phyloP scores from a whole-genome alignment of 164 flowering plant species.

The Sextonia rubra region DNA sequence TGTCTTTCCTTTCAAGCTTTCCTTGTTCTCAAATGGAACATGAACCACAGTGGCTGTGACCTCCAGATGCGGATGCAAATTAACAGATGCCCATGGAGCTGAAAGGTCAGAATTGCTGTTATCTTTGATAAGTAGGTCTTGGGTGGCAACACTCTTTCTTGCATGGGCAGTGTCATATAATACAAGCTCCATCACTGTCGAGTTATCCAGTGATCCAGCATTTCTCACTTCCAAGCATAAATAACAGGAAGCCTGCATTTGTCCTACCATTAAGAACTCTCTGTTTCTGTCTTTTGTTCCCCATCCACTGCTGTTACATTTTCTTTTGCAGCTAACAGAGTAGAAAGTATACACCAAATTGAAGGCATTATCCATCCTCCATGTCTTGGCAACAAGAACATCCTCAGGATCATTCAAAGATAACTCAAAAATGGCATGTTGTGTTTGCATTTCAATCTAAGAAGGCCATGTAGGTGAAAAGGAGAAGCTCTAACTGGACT shows the following conservation, averaged over 20 bases:
- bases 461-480: slow-evolving; percentile 64
- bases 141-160: slow-evolving; percentile 29
- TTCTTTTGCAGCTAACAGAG: slow-evolving; percentile 39
- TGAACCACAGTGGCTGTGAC: slow-evolving; percentile 68
- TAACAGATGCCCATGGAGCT: slow-evolving; percentile 40
- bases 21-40: slow-evolving; percentile 60
- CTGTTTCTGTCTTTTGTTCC: slow-evolving; percentile 21
- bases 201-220: slow-evolving; percentile 39
- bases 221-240: slow-evolving; percentile 49
- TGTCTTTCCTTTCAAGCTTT: slow-evolving; percentile 46
- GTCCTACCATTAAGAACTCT: slow-evolving; percentile 63
- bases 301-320: slow-evolving; percentile 24
- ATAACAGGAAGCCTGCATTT: slow-evolving; percentile 79
- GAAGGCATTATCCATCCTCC: slow-evolving; percentile 52
- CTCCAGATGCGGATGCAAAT: slow-evolving; percentile 63
- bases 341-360: slow-evolving; percentile 88
- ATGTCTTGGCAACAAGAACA: slow-evolving; percentile 56
- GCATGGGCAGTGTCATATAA: slow-evolving; percentile 64
- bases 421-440: slow-evolving; percentile 70
- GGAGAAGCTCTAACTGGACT: slow-evolving; percentile 43
- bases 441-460: slow-evolving; percentile 53
- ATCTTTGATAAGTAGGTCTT: slow-evolving; percentile 18
- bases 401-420: slow-evolving; percentile 54
- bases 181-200: slow-evolving; percentile 77
- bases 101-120: slow-evolving; percentile 20